A percentile compares a stretch with the other conserved stretches of the same genome.
phyloP scores from a whole-genome alignment of 2,329 filamentous ascomycete species.

The Hypoxylon sp. region DNA sequence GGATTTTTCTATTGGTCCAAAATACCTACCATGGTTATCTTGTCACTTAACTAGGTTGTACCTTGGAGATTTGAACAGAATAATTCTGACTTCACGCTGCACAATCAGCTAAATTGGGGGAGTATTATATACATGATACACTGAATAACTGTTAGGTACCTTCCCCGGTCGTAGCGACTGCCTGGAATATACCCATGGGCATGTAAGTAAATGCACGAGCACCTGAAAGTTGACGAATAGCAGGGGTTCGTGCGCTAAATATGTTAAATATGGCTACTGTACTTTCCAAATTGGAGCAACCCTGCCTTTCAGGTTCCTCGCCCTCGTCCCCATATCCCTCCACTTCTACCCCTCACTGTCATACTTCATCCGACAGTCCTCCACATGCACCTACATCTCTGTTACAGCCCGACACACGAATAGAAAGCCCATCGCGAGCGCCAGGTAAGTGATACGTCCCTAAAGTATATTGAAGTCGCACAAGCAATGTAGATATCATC shows the following conservation, averaged over 20 bases:
- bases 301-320: conserved; percentile 4
- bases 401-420: conserved; percentile 4
- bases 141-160: background rate
- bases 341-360: conserved; percentile 33
- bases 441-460: background rate
- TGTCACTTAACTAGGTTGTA: background rate
- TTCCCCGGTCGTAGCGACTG: background rate
- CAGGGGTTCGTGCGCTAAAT: conserved; percentile 23
- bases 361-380: conserved; percentile 5
- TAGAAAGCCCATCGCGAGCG: conserved; percentile 7
- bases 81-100: background rate
- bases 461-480: background rate
- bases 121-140: no score
- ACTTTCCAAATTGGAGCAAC: conserved; percentile 17
- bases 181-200: conserved; percentile 2
- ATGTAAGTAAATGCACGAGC: conserved; percentile 6
- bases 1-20: background rate
- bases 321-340: conserved; percentile 13
- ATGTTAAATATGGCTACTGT: conserved; percentile 23
- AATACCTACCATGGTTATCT: background rate
- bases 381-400: background rate
- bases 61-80: background rate
- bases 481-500: background rate
- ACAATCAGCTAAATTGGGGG: no score
- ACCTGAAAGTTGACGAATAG: conserved; percentile 5